phyloP scores from a whole-genome alignment of 805 yeast genomes.

The Komagataella populi region DNA sequence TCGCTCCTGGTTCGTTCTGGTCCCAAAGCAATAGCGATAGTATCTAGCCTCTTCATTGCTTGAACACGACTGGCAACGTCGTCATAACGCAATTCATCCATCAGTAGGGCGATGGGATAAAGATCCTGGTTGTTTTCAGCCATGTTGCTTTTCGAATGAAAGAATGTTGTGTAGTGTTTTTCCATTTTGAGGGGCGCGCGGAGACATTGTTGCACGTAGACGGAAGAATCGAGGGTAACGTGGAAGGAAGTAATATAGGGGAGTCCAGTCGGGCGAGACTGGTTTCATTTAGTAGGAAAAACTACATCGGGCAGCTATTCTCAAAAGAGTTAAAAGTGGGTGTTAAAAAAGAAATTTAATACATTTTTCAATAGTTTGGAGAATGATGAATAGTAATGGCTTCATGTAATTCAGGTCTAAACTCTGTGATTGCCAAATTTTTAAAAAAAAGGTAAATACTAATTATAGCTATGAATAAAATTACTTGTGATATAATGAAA shows the following conservation, averaged over 20 bases:
- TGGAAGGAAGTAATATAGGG: background rate
- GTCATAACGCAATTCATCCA: slow-evolving; percentile 92
- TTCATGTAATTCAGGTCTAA: too few species aligned
- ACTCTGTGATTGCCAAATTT: too few species aligned
- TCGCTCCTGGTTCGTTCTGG: slow-evolving; percentile 86
- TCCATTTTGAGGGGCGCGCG: slow-evolving; percentile 3
- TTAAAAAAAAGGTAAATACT: too few species aligned
- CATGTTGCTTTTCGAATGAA: background rate
- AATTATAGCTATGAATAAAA: too few species aligned
- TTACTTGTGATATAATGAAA: too few species aligned
- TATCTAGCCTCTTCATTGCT: slow-evolving; percentile 89
- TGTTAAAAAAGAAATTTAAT: too few species aligned
- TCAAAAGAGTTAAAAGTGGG: too few species aligned
- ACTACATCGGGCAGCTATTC: too few species aligned
- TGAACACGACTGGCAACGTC: slow-evolving; percentile 87
- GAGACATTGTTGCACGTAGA: background rate
- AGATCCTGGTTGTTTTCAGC: slow-evolving; percentile 30
- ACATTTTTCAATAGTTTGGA: too few species aligned
- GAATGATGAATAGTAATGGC: too few species aligned
- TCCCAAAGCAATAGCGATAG: slow-evolving; percentile 90
- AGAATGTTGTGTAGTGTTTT: slow-evolving; percentile 5
- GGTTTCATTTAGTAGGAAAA: too few species aligned
- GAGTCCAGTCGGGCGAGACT: background rate
- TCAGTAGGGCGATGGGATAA: slow-evolving; percentile 87
- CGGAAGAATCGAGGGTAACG: background rate